phyloP scores from a whole-genome alignment of 1,284 basidiomycete species.

The Trametes pubescens region DNA sequence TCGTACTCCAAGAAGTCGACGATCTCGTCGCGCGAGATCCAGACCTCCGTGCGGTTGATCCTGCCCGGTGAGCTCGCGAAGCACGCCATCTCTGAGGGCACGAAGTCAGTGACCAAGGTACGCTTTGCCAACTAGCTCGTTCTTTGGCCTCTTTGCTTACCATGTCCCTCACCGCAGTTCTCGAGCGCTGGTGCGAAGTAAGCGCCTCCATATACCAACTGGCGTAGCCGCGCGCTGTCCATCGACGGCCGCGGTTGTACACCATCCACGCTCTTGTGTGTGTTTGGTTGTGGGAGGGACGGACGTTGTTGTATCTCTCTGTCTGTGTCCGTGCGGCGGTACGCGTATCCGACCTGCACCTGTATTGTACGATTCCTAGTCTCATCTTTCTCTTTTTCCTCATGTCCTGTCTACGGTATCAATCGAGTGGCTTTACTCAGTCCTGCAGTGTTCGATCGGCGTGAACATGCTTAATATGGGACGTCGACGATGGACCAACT shows the following conservation, averaged over 20 bases:
- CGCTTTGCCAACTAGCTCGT: not conserved
- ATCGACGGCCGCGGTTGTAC: conserved; percentile 2
- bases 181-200: conserved; percentile 72
- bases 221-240: not conserved
- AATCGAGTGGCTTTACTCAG: conserved; percentile 23
- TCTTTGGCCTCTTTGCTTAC: conserved; percentile 17
- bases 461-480: no score
- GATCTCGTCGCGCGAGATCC: conserved; percentile 94
- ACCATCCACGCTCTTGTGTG: not conserved
- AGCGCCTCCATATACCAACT: conserved; percentile 3
- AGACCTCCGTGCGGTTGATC: conserved; percentile 91
- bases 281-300: conserved; percentile 11
- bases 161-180: conserved; percentile 50
- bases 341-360: conserved; percentile 22
- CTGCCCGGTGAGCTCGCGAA: conserved; percentile 89
- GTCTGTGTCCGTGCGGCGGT: conserved; percentile 17
- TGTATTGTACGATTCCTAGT: conserved; percentile 34
- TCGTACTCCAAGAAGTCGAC: conserved; percentile 95
- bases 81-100: conserved; percentile 83
- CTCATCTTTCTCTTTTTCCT: conserved; percentile 13
- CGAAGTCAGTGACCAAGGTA: conserved; percentile 59
- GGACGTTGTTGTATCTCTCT: conserved; percentile 31
- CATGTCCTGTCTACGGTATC: conserved; percentile 25
- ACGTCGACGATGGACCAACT: no score
- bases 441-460: not conserved